Conservation (phyloP, 495 filamentous ascomycete genomes). For the Penicillium canariense region DNA sequence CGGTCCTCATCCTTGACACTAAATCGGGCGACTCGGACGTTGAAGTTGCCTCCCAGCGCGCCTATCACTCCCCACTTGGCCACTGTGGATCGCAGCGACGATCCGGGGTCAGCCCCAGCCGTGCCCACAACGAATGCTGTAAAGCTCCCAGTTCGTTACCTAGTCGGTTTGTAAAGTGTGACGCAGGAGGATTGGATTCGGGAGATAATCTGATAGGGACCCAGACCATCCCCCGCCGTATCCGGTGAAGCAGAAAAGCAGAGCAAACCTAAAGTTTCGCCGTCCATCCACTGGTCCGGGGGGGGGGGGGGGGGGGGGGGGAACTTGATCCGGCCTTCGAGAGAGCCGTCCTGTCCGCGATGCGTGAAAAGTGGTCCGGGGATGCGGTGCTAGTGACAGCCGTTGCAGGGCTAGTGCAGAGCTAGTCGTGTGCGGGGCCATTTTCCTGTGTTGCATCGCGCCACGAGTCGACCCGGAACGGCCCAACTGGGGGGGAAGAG, state of each 20-base stretch:
- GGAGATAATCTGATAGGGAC: background rate
- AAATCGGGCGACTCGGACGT: background rate
- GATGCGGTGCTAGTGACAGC: no score
- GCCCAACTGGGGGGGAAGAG: background rate
- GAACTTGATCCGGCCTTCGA: background rate
- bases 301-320: background rate
- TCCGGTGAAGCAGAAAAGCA: background rate
- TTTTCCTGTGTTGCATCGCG: background rate
- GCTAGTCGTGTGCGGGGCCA: background rate
- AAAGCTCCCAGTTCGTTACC: no score
- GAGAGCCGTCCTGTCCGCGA: no score
- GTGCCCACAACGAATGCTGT: no score
- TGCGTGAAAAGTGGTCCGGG: no score
- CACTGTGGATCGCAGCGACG: background rate
- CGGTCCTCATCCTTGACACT: no score
- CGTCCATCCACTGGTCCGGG: background rate
- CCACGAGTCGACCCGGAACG: slow-evolving; percentile 6
- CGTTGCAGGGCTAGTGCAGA: background rate
- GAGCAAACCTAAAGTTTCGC: background rate
- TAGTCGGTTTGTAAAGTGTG: no score
- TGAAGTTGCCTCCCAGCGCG: background rate
- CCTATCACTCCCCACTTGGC: background rate
- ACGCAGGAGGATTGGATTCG: no score
- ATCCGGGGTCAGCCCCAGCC: slow-evolving; percentile 5
- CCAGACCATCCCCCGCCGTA: background rate